Conservation (phyloP, 2,329 filamentous ascomycete species). For the Botrytis pseudocinerea region DNA sequence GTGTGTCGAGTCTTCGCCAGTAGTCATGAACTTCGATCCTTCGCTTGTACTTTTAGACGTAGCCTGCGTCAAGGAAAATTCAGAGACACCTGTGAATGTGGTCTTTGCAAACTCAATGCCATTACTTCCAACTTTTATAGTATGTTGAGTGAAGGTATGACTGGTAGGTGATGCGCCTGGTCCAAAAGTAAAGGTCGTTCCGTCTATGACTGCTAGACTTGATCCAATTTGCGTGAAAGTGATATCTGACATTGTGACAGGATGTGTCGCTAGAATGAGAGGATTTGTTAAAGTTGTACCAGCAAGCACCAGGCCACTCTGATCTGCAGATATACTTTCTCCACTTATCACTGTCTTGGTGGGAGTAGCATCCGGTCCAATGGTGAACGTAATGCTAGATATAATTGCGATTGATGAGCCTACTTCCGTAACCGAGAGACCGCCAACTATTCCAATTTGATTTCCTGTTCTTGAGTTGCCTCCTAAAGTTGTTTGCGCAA, state of each 20-base stretch:
- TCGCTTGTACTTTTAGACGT: conserved; percentile 32
- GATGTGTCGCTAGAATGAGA: conserved; percentile 32
- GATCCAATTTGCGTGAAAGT: conserved; percentile 37
- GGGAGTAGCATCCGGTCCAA: conserved; percentile 48
- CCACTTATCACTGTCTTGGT: conserved; percentile 51
- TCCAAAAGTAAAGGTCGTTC: conserved; percentile 54
- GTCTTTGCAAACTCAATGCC: conserved; percentile 44
- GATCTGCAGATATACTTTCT: conserved; percentile 53
- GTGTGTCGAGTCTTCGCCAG: neutral
- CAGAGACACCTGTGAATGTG: conserved; percentile 29
- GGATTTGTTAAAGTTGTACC: conserved; percentile 32
- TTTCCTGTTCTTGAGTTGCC: conserved; percentile 30
- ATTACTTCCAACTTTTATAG: conserved; percentile 50
- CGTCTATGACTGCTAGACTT: conserved; percentile 49
- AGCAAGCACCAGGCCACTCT: conserved; percentile 46
- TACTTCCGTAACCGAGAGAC: conserved; percentile 36
- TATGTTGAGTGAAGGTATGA: conserved; percentile 51
- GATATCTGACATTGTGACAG: conserved; percentile 33
- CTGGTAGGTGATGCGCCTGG: conserved; percentile 47
- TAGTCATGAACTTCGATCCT: neutral
- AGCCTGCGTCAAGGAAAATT: conserved; percentile 29
- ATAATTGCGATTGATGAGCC: conserved; percentile 47
- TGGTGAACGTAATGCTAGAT: conserved; percentile 48
- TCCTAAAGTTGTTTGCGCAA: conserved; percentile 33
- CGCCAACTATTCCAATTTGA: conserved; percentile 29